Conservation (phyloP, 768 basidiomycete genomes). For the Leccinum boreale region DNA sequence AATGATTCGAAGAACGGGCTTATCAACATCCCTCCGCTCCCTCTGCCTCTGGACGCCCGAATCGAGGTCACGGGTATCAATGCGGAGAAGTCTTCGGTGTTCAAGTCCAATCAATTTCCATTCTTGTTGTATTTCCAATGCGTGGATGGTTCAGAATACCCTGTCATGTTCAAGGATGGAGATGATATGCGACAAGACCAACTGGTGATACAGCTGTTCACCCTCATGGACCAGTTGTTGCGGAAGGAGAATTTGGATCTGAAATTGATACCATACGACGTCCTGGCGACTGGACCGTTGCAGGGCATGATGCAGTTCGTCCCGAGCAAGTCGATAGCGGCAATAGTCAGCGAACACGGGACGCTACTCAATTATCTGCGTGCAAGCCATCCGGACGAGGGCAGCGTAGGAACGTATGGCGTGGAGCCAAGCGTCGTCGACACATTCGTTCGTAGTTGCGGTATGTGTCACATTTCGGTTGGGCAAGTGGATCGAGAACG, state of each 20-base stretch:
- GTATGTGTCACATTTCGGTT: conserved; percentile 43
- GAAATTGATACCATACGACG: conserved; percentile 87
- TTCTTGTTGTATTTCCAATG: conserved; percentile 89
- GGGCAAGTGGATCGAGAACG: background rate
- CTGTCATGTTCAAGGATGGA: conserved; percentile 98
- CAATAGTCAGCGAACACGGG: conserved; percentile 90
- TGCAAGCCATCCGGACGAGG: conserved; percentile 86
- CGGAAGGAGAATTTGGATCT: conserved; percentile 95
- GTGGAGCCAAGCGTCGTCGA: conserved; percentile 95
- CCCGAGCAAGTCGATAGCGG: conserved; percentile 91
- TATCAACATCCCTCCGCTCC: conserved; percentile 73
- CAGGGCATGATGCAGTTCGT: conserved; percentile 98
- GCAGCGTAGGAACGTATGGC: conserved; percentile 89
- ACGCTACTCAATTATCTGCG: conserved; percentile 85
- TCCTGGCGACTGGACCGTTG: conserved; percentile 84
- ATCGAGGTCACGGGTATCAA: conserved; percentile 83
- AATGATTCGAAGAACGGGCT: conserved; percentile 84
- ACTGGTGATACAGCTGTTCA: conserved; percentile 96
- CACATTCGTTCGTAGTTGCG: conserved; percentile 95
- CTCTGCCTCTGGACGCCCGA: conserved; percentile 88
- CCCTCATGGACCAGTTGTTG: conserved; percentile 92
- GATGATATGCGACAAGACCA: conserved; percentile 99
- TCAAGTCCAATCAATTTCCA: conserved; percentile 96
- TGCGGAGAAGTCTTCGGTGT: conserved; percentile 89
- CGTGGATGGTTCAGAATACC: conserved; percentile 79